Evolutionary conservation across 495 filamentous ascomycete species (phyloP).

Genomic region (Ramalina intermedia): DNA sequence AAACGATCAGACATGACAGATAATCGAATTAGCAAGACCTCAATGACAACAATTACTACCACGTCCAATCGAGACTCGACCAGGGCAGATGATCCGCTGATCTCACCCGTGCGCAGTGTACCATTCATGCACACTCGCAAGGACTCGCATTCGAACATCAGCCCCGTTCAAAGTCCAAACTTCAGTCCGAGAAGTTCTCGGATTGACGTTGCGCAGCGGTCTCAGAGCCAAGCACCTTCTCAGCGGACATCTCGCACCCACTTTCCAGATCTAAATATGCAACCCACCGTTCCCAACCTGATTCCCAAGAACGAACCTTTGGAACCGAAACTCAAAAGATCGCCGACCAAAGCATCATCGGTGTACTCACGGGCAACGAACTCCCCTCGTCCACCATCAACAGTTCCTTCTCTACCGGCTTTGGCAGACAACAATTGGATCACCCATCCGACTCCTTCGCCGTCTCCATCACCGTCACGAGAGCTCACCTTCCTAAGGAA

Average conservation of each 20-base stretch:
- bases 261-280: constrained; percentile 18
- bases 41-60: constrained; percentile 39
- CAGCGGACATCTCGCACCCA: constrained; percentile 26
- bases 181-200: constrained; percentile 29
- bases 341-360: constrained; percentile 14
- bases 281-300: constrained; percentile 26
- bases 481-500: constrained; percentile 32
- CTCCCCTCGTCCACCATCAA: constrained; percentile 18
- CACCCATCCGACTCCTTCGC: constrained; percentile 39
- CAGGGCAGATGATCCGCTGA: constrained; percentile 38
- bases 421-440: constrained; percentile 43
- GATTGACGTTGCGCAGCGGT: constrained; percentile 22
- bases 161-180: constrained; percentile 12
- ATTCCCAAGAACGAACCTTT: constrained; percentile 6
- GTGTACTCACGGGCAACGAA: constrained; percentile 11
- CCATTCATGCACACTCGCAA: constrained; percentile 64
- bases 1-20: constrained; percentile 55
- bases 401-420: constrained; percentile 19
- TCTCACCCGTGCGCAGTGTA: constrained; percentile 43
- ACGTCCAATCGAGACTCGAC: constrained; percentile 29
- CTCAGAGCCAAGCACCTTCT: constrained; percentile 28
- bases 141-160: constrained; percentile 33
- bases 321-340: constrained; percentile 7
- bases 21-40: constrained; percentile 35
- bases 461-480: constrained; percentile 28